These are phyloP conservation scores for Rhynchospora breviuscula DNA, from an alignment of 176 grass and related monocot genomes.

Conservation along the genomic window DNA sequence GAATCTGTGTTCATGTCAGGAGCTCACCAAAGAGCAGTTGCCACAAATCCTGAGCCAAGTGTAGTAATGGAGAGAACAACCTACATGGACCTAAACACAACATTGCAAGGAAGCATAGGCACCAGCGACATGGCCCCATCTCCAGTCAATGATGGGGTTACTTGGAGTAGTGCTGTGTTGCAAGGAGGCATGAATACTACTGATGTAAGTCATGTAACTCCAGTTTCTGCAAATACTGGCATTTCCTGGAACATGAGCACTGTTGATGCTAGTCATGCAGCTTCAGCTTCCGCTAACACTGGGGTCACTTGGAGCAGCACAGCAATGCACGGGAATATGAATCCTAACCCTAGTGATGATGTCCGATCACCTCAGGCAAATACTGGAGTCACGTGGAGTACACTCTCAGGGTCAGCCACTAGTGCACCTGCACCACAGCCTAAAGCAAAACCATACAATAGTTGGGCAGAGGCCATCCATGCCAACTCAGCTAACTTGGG, in stretches of 20 bases:
- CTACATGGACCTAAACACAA: slow-evolving; percentile 26
- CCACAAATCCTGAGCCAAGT: not conserved
- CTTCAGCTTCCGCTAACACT: not conserved
- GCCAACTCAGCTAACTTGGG: not conserved
- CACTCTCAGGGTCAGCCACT: slow-evolving; percentile 6
- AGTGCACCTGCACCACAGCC: not conserved
- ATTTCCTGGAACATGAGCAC: slow-evolving; percentile 8
- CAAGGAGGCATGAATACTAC: slow-evolving; percentile 7
- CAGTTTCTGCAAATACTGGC: slow-evolving; percentile 12
- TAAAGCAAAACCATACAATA: slow-evolving; percentile 24
- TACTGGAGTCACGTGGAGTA: slow-evolving; percentile 26
- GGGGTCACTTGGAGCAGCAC: slow-evolving; percentile 8
- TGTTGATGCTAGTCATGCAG: not conserved
- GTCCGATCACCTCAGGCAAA: slow-evolving; percentile 13
- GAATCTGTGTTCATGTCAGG: slow-evolving; percentile 28
- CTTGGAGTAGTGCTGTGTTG: slow-evolving; percentile 7
- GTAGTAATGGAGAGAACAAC: slow-evolving; percentile 18
- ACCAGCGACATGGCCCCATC: slow-evolving; percentile 7
- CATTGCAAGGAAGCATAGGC: slow-evolving; percentile 19
- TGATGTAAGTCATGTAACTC: not conserved
- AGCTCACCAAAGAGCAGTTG: slow-evolving; percentile 4
- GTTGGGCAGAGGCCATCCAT: slow-evolving; percentile 14
- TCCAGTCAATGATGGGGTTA: not conserved
- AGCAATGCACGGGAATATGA: slow-evolving; percentile 12
- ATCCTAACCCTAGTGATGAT: slow-evolving; percentile 10